Base-by-base conservation (phyloP, 2,329 filamentous ascomycete species). In the Arthrobotrys musiformis region DNA sequence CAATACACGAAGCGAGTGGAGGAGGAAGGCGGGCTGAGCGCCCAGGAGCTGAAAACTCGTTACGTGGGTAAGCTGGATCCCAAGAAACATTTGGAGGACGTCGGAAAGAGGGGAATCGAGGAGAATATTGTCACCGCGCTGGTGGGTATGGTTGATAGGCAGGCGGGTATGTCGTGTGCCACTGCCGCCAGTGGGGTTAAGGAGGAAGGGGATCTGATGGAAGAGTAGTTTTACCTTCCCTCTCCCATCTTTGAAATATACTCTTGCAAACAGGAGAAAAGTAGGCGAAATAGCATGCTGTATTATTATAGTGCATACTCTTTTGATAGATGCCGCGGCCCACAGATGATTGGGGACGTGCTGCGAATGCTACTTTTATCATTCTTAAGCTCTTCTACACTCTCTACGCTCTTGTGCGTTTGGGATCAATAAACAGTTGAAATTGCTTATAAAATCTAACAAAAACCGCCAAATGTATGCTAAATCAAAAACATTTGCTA, bases 111-210 rank as follows among this genome's bases (percentile, higher is more conserved):
- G 83, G 88, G 98, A 79, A 98, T 99, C 82, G 96, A 99, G 86
- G 95, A 99, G 88, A 99, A 99, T 85, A 99, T 99, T 79, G 95
- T 99, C 11, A 93, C 93, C 2, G 94, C 99, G n/a, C 96, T 93
- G 79, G 89, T 94, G 83, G 95, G 98, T 85, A 97, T 99, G 94
- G 98, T 99, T 82, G 95, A 98, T 86, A 98, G 98, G 86, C 95
- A 99, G 84, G 95, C 95, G 2, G 95, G 93, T 4, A 92, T 97
- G 84, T 93, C 94, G 19, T 90, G 89, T 83, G 90, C 84, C 69
- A 84, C 81, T 81, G 84, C 84, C 82, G 86, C 40, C 86, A 87
- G 79, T 87, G 86, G 86, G 70, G 93, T 93, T 90, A 91, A 93
- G 13, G 87, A 90, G 52, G 91, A 93, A 80, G 85, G 58, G 2